A percentile compares a stretch with the other conserved stretches of the same genome.
Conservation (phyloP, 2,329 filamentous ascomycete species). For the Apiospora aurea region DNA sequence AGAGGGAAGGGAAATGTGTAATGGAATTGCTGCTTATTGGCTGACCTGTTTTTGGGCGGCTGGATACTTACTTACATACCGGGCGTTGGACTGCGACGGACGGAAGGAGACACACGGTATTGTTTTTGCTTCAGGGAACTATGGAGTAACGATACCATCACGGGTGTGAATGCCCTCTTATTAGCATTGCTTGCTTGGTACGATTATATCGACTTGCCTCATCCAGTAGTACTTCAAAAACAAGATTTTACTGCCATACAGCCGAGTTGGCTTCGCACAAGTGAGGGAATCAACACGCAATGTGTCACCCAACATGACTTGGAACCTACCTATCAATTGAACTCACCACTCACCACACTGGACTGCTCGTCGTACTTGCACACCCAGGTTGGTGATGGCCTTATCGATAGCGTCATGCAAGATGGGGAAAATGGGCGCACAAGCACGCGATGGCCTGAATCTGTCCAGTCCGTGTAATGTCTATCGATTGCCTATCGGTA, state of each 20-base stretch:
- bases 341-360: background rate
- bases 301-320: too few species aligned
- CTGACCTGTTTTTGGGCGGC: slow-evolving; percentile 13
- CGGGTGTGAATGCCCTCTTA: slow-evolving; percentile 2
- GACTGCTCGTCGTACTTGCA: background rate
- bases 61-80: background rate
- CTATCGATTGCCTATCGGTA: slow-evolving; percentile 11
- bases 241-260: background rate
- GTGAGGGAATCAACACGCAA: background rate
- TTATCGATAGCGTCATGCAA: slow-evolving; percentile 13
- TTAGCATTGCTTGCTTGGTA: background rate
- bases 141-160: slow-evolving; percentile 18
- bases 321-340: background rate
- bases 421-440: slow-evolving; percentile 6
- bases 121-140: slow-evolving; percentile 5
- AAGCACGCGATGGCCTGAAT: slow-evolving; percentile 12
- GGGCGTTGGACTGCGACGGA: slow-evolving; percentile 12
- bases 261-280: background rate
- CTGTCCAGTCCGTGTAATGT: background rate
- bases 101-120: background rate
- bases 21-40: slow-evolving; percentile 1
- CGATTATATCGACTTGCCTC: background rate
- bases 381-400: background rate
- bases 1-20: background rate
- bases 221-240: background rate